Percentiles rank a stretch among this genome's conserved stretches.
phyloP scores from a whole-genome alignment of 2,329 filamentous ascomycete species.

The Dactylellina haptotyla region DNA sequence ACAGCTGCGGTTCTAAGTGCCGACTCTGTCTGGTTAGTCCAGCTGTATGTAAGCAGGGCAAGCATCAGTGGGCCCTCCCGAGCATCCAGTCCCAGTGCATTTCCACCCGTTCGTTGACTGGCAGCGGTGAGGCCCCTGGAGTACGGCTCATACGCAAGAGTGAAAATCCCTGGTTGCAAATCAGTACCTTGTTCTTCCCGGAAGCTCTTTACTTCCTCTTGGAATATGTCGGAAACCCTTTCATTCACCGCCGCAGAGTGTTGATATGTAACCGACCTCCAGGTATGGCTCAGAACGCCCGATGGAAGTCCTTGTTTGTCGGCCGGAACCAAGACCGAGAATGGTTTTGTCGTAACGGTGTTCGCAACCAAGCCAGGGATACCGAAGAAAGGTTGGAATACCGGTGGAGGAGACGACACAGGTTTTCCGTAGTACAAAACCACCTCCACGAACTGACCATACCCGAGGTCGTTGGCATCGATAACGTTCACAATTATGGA shows the following conservation, averaged over 20 bases:
- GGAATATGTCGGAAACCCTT: conserved; percentile 1
- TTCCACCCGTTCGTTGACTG: background rate
- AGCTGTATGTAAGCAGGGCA: conserved; percentile 14
- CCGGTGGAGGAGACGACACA: background rate
- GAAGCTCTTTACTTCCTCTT: conserved; percentile 13
- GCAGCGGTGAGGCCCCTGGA: conserved; percentile 4
- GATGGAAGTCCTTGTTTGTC: conserved; percentile 3
- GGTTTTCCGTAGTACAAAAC: conserved; percentile 19
- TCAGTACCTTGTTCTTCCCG: background rate
- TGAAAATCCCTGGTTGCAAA: conserved; percentile 17
- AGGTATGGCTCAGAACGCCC: conserved; percentile 26
- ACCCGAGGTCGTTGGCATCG: conserved; percentile 12
- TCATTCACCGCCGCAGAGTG: conserved; percentile 2
- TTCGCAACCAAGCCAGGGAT: conserved; percentile 17
- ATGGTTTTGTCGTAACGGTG: conserved; percentile 3
- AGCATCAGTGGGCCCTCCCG: conserved; percentile 9
- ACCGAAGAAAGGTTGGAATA: conserved; percentile 13
- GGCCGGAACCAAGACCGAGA: conserved; percentile 10
- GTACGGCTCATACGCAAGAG: conserved; percentile 26
- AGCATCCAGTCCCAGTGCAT: conserved; percentile 30
- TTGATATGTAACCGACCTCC: conserved; percentile 19
- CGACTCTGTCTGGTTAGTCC: conserved; percentile 24
- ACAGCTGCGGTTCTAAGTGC: conserved; percentile 3
- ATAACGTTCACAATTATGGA: conserved; percentile 22
- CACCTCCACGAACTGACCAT: conserved; percentile 15